Base-by-base conservation (phyloP, 2,329 filamentous ascomycete species). In the Trichophyton rubrum region DNA sequence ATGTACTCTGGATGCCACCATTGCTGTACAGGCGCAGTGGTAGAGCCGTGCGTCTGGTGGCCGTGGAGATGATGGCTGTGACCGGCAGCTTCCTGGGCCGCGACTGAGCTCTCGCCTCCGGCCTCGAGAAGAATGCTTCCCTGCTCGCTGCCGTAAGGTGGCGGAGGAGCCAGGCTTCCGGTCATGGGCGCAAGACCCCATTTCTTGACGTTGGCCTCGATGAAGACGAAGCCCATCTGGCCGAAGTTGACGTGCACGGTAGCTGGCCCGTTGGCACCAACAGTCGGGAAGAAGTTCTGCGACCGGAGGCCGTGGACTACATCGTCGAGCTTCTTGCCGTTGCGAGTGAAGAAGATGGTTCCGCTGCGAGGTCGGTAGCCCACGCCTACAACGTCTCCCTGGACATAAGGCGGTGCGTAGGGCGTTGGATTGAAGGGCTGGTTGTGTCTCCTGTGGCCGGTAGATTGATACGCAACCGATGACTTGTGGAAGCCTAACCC, bases 131-230 rank as follows among this genome's bases (percentile, higher is more conserved):
- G 79, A 67, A 99, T 96, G 70, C 91, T 96, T 68, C 93, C 93
- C 74, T 96, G 90, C 75, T 97, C 93, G 64, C 90, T 96, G 56
- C 93, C 93, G 71, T 99, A 99, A 1, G 93, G 93, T 58, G 93
- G 93, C 49, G 93, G 93, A 15, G 93, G 93, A 30, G 93, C 93
- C 62, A 99, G 80, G 69, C 90, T 96, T 62, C 93, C 93, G 1
- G 90, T 96, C 82, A 95, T 95, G 3, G 93, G 93, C 56, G 93
- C 93, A 60, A 99, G 79, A 1, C 93, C 93, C 93, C 93, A 99
- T 79, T 97, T 99, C 84, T 99, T 99, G 63, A 99, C 93, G 69
- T 99, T 99, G 64, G 92, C 93, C 75, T 99, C 93, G 67, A 99
- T 97, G 70, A 97, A 99, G 56, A 99, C 93, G 70, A 97, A 99